Percentiles rank a stretch among this genome's conserved stretches.
phyloP scores from a whole-genome alignment of 2,329 filamentous ascomycete genomes.

The Apiospora saccharicola region DNA sequence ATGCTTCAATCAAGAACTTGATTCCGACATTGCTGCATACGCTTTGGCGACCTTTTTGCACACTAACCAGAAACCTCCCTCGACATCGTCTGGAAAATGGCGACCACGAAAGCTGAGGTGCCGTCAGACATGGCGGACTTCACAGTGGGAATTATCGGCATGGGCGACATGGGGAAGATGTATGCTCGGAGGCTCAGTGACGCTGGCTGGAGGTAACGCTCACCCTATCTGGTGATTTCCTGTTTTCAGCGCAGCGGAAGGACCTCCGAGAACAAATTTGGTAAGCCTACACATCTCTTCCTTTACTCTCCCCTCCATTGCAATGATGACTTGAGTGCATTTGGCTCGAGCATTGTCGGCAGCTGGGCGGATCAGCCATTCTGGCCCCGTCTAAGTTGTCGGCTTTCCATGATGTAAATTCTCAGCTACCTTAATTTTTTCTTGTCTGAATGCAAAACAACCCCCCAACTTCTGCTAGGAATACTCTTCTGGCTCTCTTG shows the following conservation, averaged over 20 bases:
- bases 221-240: constrained; percentile 14
- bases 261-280: constrained; percentile 38
- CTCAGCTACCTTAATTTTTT: constrained; percentile 93
- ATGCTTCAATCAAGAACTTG: constrained; percentile 10
- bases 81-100: constrained; percentile 4
- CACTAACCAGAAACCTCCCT: constrained; percentile 1
- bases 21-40: neutral
- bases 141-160: constrained; percentile 92
- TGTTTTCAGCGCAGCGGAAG: constrained; percentile 29
- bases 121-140: constrained; percentile 69
- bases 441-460: constrained; percentile 75
- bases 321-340: constrained; percentile 99
- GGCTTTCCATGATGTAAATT: constrained; percentile 96
- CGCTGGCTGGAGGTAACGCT: constrained; percentile 93
- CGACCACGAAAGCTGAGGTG: neutral
- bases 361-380: constrained; percentile 72
- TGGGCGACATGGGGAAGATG: constrained; percentile 99
- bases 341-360: constrained; percentile 97
- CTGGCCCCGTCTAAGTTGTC: constrained; percentile 69
- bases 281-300: constrained; percentile 44
- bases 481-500: constrained; percentile 34
- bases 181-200: constrained; percentile 88
- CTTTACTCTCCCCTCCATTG: constrained; percentile 38
- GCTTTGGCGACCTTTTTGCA: neutral
- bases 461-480: constrained; percentile 31